Percentiles rank a stretch among this genome's conserved stretches.
Evolutionary conservation across 2,329 filamentous ascomycete species (phyloP).

Genomic region (Phoma sp.): DNA sequence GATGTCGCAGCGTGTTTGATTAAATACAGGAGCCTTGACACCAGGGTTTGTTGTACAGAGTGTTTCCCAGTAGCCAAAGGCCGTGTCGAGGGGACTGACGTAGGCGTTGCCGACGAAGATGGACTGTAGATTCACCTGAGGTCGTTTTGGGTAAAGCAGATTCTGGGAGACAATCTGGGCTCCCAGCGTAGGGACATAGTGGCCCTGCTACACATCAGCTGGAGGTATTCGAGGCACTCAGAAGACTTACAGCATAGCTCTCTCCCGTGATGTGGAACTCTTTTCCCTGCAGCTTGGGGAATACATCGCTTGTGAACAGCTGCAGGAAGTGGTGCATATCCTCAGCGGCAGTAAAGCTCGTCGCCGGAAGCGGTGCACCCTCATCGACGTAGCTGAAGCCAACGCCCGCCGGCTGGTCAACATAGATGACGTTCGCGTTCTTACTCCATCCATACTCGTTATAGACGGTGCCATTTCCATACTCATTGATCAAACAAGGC

Average conservation of each 20-base stretch:
- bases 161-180: constrained; percentile 57
- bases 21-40: constrained; percentile 53
- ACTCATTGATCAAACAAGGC: constrained; percentile 49
- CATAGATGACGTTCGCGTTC: constrained; percentile 47
- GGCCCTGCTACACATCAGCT: constrained; percentile 45
- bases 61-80: constrained; percentile 57
- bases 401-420: constrained; percentile 50
- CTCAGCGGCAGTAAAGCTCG: constrained; percentile 54
- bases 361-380: constrained; percentile 42
- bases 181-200: constrained; percentile 57
- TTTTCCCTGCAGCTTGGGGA: constrained; percentile 50
- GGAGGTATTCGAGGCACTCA: background rate
- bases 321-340: constrained; percentile 61
- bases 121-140: constrained; percentile 54
- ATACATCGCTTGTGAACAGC: constrained; percentile 56
- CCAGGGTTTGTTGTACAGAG: constrained; percentile 58
- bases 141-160: constrained; percentile 48
- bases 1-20: constrained; percentile 56
- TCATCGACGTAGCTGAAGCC: constrained; percentile 51
- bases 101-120: constrained; percentile 58
- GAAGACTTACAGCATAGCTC: constrained; percentile 54
- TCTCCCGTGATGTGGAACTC: constrained; percentile 60
- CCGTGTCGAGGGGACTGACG: constrained; percentile 52
- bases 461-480: constrained; percentile 48
- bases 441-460: constrained; percentile 52